Percentiles rank a stretch among this genome's conserved stretches.
phyloP scores from a whole-genome alignment of 2,329 filamentous ascomycete genomes.

The Phaeomoniella chlamydospora region DNA sequence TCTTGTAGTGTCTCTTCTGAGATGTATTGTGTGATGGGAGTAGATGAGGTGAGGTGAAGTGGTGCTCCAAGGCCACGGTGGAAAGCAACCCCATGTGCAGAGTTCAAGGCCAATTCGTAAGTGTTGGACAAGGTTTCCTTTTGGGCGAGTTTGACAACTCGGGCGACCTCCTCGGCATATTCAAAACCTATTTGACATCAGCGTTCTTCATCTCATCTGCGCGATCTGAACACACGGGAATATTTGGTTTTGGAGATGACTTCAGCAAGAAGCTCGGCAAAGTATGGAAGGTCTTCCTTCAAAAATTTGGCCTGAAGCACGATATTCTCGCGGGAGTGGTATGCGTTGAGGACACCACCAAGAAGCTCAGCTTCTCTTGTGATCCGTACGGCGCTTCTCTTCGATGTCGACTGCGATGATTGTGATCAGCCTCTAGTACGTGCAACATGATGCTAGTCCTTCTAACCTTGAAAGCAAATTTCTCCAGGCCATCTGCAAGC shows the following conservation, averaged over 20 bases:
- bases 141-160: slow-evolving; percentile 64
- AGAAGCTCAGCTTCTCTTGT: slow-evolving; percentile 90
- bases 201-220: slow-evolving; percentile 1
- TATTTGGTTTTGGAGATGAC: slow-evolving; percentile 81
- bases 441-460: slow-evolving; percentile 3
- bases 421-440: slow-evolving; percentile 2
- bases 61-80: slow-evolving; percentile 80
- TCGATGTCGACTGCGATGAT: slow-evolving; percentile 57
- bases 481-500: slow-evolving; percentile 76
- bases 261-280: slow-evolving; percentile 87
- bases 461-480: slow-evolving; percentile 91
- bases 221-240: slow-evolving; percentile 35
- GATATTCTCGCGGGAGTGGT: slow-evolving; percentile 86
- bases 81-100: slow-evolving; percentile 76
- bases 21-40: slow-evolving; percentile 66
- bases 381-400: slow-evolving; percentile 82
- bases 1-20: slow-evolving; percentile 58
- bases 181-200: slow-evolving; percentile 53
- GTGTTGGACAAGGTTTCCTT: slow-evolving; percentile 50
- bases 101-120: slow-evolving; percentile 64
- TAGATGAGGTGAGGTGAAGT: slow-evolving; percentile 56
- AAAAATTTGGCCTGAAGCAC: slow-evolving; percentile 92
- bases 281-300: slow-evolving; percentile 91
- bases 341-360: slow-evolving; percentile 73
- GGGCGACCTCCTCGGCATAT: slow-evolving; percentile 75